Base-by-base conservation (phyloP, 2,329 filamentous ascomycete species). In the Coniochaeta pulveracea region DNA sequence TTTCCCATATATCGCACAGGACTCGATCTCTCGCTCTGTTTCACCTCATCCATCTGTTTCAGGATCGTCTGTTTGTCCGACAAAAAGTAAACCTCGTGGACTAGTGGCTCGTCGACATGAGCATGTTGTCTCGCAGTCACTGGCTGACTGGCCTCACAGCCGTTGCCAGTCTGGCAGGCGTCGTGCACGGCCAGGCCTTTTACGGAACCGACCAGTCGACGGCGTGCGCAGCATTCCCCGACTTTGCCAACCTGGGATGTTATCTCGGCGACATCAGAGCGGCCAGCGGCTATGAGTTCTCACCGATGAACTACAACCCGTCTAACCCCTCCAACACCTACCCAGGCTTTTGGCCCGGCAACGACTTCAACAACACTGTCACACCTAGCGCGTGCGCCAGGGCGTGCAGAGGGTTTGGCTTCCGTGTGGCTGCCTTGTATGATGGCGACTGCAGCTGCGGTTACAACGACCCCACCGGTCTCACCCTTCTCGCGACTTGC, bases 321-420 rank as follows among this genome's bases (percentile, higher is more conserved):
- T 10, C 17, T 8, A 38, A 43, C 19, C 43, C 40, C 2, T 41
- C 42, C 3, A 34, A 30, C 23, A 38, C 37, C 17, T 47, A 42
- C 15, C 47, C 48, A 26, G 29, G 40, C 19, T 51, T 19, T n/a
- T 8, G 19, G 12, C 37, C 18, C 6, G 44, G 42, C 33, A 40
- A 42, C 14, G 16, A 18, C n/a, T 41, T 42, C 32, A 50, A 52
- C 43, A 41, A 34, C 25, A 52, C 50, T 2, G 26, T 42, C 7
- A 49, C 47, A 4, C 47, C 47, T 4, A 36, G 43, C 18, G 38
- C 38, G 34, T 54, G 50, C 33, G 33, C 39, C 10, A 26, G 35
- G 9, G 35, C 34, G 10, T 53, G 50, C 37, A 44, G 49, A 15
- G 43, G 40, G 1, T 42, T 43, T 11, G 50, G 49, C 12, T 51